Conservation (phyloP, 805 yeast genomes). For the Lipomyces orientalis region DNA sequence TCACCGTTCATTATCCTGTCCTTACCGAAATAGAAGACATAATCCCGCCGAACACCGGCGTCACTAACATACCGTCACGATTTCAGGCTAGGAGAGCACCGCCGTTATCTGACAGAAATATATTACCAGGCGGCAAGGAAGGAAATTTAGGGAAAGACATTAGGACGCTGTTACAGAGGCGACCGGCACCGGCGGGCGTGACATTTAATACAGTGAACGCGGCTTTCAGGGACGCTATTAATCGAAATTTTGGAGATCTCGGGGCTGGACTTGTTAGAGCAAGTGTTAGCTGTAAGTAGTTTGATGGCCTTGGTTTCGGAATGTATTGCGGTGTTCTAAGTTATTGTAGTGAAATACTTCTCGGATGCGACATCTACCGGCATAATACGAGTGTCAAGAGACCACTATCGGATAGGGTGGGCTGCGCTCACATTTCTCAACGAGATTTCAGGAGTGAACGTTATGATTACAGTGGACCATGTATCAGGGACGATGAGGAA, state of each 20-base stretch:
- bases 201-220: conserved; percentile 58
- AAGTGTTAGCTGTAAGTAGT: conserved; percentile 52
- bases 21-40: neutral
- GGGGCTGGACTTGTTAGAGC: conserved; percentile 71
- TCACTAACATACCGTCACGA: neutral
- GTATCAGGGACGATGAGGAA: conserved; percentile 82
- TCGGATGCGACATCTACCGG: conserved; percentile 84
- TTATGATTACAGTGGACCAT: conserved; percentile 66
- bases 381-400: conserved; percentile 75
- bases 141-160: conserved; percentile 41
- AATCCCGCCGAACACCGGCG: neutral
- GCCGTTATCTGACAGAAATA: conserved; percentile 7
- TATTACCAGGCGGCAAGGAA: conserved; percentile 17
- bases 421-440: conserved; percentile 62
- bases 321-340: neutral
- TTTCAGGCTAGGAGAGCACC: neutral
- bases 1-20: conserved; percentile 73
- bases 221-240: conserved; percentile 61
- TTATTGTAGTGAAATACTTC: conserved; percentile 67
- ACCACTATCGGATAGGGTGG: conserved; percentile 63
- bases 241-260: conserved; percentile 74
- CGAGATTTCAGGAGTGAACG: conserved; percentile 54
- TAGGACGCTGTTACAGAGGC: conserved; percentile 23
- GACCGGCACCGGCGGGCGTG: conserved; percentile 46
- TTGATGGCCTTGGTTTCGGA: neutral